Evolutionary conservation across 2,329 filamentous ascomycete genomes (phyloP).

Genomic region (Zymoseptoria brevis): DNA sequence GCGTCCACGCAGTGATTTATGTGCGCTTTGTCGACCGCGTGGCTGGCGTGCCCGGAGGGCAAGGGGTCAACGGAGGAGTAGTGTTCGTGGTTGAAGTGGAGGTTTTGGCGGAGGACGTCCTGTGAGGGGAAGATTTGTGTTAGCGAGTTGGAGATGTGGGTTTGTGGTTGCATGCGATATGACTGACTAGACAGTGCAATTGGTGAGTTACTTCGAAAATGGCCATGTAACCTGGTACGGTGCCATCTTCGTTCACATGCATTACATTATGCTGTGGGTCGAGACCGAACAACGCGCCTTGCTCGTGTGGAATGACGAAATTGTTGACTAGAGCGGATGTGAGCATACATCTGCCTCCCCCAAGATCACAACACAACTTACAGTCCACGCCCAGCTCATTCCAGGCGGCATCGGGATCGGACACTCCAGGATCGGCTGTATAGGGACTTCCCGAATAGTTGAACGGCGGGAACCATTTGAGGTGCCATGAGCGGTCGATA

Average conservation of each 20-base stretch:
- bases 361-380: no score
- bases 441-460: not conserved
- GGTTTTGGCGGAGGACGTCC: not conserved
- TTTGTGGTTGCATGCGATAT: no score
- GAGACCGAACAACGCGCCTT: not conserved
- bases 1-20: slow-evolving; percentile 5
- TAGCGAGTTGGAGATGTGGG: no score
- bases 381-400: not conserved
- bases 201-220: not conserved
- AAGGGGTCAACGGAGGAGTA: not conserved
- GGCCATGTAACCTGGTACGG: not conserved
- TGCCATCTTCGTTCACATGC: not conserved
- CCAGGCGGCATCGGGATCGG: not conserved
- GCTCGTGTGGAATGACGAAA: not conserved
- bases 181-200: not conserved
- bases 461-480: not conserved
- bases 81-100: not conserved
- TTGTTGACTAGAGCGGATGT: no score
- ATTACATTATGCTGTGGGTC: not conserved
- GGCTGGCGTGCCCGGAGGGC: no score
- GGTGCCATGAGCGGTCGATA: not conserved
- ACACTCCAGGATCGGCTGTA: not conserved
- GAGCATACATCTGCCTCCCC: no score
- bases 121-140: no score
- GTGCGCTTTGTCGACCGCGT: not conserved